These are phyloP conservation scores for Silene coronaria DNA, from an alignment of 179 eudicot genomes.

Conservation along the genomic window DNA sequence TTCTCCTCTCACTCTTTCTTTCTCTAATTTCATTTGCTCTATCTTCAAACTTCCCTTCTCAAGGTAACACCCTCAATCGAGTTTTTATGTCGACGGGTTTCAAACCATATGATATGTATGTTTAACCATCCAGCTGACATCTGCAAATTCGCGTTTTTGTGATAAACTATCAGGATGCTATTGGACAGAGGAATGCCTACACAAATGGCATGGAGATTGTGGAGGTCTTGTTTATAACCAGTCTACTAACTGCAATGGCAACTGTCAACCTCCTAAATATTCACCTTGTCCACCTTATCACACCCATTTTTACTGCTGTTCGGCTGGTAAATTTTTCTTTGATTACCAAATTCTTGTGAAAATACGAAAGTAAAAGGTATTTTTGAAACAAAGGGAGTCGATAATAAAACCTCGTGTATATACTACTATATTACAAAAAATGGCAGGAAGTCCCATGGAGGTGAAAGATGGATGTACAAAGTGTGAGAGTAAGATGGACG, in stretches of 20 bases:
- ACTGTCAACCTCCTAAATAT: background rate
- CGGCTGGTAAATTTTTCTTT: background rate
- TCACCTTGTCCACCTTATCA: slow-evolving; percentile 9
- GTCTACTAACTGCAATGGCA: slow-evolving; percentile 5
- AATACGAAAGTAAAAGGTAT: too few relatives aligned
- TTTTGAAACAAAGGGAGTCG: too few relatives aligned
- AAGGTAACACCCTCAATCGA: slow-evolving; percentile 21
- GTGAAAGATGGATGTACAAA: slow-evolving; percentile 30
- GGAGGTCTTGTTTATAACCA: slow-evolving; percentile 13
- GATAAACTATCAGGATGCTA: slow-evolving; percentile 11
- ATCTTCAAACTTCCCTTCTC: slow-evolving; percentile 26
- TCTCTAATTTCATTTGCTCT: slow-evolving; percentile 9
- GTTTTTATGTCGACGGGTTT: too few relatives aligned
- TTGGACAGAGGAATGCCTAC: slow-evolving; percentile 13
- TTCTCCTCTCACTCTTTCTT: slow-evolving; percentile 15
- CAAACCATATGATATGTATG: too few relatives aligned
- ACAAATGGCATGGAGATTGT: slow-evolving; percentile 10
- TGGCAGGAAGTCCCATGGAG: slow-evolving; percentile 31
- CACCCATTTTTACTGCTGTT: slow-evolving; percentile 13
- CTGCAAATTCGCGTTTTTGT: background rate
- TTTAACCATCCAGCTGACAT: too few relatives aligned
- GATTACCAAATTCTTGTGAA: background rate
- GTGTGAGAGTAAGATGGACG: slow-evolving; percentile 33
- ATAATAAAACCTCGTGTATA: background rate
- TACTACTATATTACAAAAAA: background rate